These are phyloP conservation scores for Schizopora paradoxa DNA, from an alignment of 1,284 basidiomycete genomes.

Conservation along the genomic window DNA sequence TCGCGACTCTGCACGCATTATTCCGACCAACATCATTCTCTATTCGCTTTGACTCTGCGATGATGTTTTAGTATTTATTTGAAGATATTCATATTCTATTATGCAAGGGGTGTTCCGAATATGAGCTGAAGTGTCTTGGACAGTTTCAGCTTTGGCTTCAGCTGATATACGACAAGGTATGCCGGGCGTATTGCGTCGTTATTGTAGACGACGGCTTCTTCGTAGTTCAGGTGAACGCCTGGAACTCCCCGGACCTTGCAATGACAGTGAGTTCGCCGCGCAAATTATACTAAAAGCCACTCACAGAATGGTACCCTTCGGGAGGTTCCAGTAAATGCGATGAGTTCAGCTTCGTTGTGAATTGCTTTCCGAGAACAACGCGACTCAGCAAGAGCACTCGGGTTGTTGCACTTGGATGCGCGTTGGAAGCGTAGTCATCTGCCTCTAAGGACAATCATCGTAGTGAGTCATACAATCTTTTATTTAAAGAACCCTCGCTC, in stretches of 20 bases:
- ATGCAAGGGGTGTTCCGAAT: conserved; percentile 33
- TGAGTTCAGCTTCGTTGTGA: conserved; percentile 42
- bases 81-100: conserved; percentile 16
- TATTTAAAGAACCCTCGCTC: conserved; percentile 9
- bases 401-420: conserved; percentile 32
- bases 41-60: conserved; percentile 26
- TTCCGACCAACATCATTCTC: conserved; percentile 44
- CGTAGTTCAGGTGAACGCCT: conserved; percentile 51
- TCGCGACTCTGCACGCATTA: conserved; percentile 38
- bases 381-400: conserved; percentile 49
- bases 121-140: conserved; percentile 28
- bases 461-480: conserved; percentile 10
- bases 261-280: conserved; percentile 21
- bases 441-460: conserved; percentile 38
- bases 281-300: conserved; percentile 16
- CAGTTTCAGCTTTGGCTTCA: conserved; percentile 28
- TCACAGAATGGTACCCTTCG: conserved; percentile 50
- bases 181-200: conserved; percentile 57
- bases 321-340: conserved; percentile 43
- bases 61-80: conserved; percentile 17
- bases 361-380: conserved; percentile 54
- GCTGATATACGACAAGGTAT: conserved; percentile 47
- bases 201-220: conserved; percentile 55
- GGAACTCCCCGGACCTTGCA: conserved; percentile 39
- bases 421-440: conserved; percentile 48